Conservation (phyloP, 176 grass and related monocot species). For the Luzula sylvatica region DNA sequence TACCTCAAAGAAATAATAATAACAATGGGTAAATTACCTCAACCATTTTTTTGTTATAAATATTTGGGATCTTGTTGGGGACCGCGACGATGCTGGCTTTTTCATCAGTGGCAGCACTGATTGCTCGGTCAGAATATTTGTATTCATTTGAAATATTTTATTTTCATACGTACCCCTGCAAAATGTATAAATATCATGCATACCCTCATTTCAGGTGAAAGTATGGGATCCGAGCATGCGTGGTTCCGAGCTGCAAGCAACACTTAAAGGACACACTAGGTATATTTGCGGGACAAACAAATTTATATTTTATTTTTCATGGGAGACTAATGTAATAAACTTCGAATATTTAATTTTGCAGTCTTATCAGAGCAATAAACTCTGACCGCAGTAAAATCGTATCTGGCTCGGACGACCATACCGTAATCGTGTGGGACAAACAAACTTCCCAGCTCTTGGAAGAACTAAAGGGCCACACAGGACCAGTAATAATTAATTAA, state of each 20-base stretch:
- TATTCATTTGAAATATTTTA: too few relatives aligned
- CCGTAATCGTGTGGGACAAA: slow-evolving; percentile 99
- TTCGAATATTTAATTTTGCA: slow-evolving; percentile 32
- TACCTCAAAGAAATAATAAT: too few relatives aligned
- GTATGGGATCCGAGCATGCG: slow-evolving; percentile 99
- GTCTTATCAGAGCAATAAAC: slow-evolving; percentile 76
- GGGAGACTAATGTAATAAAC: background rate
- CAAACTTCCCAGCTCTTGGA: slow-evolving; percentile 81
- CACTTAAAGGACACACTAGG: slow-evolving; percentile 97
- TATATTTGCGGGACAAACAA: slow-evolving; percentile 11
- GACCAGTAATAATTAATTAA: too few relatives aligned
- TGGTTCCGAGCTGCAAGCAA: slow-evolving; percentile 91
- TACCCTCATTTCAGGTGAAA: slow-evolving; percentile 52
- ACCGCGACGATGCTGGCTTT: slow-evolving; percentile 99
- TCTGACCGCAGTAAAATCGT: slow-evolving; percentile 98
- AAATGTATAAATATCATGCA: background rate
- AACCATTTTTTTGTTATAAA: too few relatives aligned
- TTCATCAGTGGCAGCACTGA: slow-evolving; percentile 99
- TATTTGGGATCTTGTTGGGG: slow-evolving; percentile 99
- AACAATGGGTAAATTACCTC: too few relatives aligned
- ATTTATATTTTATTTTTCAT: slow-evolving; percentile 9
- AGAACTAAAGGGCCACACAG: slow-evolving; percentile 90
- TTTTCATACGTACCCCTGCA: background rate
- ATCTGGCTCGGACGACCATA: slow-evolving; percentile 94
- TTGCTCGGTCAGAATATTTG: slow-evolving; percentile 64